Percentiles rank a stretch among this genome's conserved stretches.
These are phyloP conservation scores for Annulohypoxylon truncatum DNA, from an alignment of 2,329 filamentous ascomycete genomes.

Conservation along the genomic window DNA sequence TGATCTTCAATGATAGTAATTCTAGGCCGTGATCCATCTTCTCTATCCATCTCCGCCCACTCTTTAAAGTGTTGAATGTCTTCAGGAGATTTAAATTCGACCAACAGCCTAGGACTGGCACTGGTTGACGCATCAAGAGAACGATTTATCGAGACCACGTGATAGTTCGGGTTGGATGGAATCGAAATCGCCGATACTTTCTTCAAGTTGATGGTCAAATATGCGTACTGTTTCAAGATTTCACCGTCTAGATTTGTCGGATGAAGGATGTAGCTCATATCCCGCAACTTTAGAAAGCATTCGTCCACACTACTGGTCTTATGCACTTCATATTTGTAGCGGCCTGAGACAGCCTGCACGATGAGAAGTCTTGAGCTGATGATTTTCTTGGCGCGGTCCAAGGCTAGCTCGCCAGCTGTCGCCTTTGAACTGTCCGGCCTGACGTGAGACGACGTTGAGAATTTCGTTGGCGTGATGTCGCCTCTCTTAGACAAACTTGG, in stretches of 20 bases:
- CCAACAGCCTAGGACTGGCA: constrained; percentile 34
- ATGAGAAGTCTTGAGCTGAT: constrained; percentile 39
- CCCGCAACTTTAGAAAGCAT: constrained; percentile 40
- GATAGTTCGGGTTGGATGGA: background rate
- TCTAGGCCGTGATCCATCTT: background rate
- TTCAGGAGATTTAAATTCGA: constrained; percentile 41
- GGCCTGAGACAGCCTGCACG: constrained; percentile 41
- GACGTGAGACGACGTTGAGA: constrained; percentile 15
- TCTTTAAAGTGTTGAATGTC: constrained; percentile 37
- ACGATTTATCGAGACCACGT: constrained; percentile 30
- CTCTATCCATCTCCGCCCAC: constrained; percentile 39
- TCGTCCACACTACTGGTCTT: constrained; percentile 11
- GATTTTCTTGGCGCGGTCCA: constrained; percentile 18
- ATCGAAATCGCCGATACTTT: constrained; percentile 12
- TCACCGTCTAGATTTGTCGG: constrained; percentile 38
- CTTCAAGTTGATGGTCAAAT: constrained; percentile 42
- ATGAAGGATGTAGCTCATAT: constrained; percentile 42
- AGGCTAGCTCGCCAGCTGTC: background rate
- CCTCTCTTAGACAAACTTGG: constrained; percentile 43
- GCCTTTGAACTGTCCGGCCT: background rate
- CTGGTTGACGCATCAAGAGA: constrained; percentile 8
- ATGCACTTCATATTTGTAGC: constrained; percentile 37
- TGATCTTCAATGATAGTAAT: background rate
- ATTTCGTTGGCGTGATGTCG: constrained; percentile 42
- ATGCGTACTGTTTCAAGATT: constrained; percentile 34